Base-by-base conservation (phyloP, 106 monocot genomes). In the Hemerocallis citrina region DNA sequence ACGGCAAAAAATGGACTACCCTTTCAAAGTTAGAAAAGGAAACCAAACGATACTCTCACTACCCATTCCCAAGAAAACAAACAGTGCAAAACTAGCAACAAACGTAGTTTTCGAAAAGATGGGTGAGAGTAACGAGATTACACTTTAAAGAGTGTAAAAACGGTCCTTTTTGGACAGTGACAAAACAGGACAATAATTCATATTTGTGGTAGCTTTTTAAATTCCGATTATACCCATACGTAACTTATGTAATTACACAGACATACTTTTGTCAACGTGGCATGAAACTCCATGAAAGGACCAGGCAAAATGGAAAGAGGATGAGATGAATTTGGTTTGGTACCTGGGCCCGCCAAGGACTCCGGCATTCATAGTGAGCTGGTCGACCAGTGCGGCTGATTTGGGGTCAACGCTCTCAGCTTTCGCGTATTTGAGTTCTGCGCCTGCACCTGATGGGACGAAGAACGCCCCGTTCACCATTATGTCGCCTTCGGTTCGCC, bases 401-500 rank as follows among this genome's bases (percentile, higher is more conserved):
- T 73, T 78, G 38, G 94, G 78, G 6, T 91, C 85, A 3, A 72
- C 47, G 66, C 90, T 91, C 32, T 67, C 54, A 5, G 85, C 79
- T 68, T 72, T 81, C 1, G 60, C 63, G 45, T 91, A 96, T 20
- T 17, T 75, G 19, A 47, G 72, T 60, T 66, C 78, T 27, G 55
- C 19, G 4, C 78, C 89, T 33, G 60, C 68, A 3, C 95, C 95
- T 0, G 95, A 96, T 10, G 89, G 81, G 41, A 96, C 95, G 65
- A 90, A 96, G 74, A 86, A 90, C 7, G 90, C 95, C 1, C 90
- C 86, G 69, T 87, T 90, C 55, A 77, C 81, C 84, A 96, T 70
- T 33, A 90, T 39, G 42, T 96, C 95, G 13, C 86, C 95, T 43
- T 86, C 89, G 48, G 89, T 78, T 72, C 90, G 70, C 95, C 95